Conservation (phyloP, 2,329 filamentous ascomycete genomes). For the Pseudogymnoascus sp. region DNA sequence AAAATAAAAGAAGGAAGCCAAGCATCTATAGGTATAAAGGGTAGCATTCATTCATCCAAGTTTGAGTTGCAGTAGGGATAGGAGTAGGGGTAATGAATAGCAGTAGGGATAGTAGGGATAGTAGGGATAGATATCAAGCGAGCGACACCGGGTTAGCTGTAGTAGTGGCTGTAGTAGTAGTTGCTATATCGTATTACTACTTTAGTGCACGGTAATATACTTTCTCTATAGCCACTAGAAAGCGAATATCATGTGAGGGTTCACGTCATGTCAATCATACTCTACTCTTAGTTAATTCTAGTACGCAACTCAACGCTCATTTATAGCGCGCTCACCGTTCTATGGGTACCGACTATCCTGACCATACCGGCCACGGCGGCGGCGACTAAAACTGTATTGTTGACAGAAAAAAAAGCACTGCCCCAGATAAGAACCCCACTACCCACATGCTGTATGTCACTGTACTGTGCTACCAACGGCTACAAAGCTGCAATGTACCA, state of each 20-base stretch:
- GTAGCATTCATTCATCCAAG: neutral
- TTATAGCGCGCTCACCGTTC: neutral
- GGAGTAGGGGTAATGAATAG: neutral
- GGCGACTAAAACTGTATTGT: neutral
- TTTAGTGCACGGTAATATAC: neutral
- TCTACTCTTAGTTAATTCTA: neutral
- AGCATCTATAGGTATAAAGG: neutral
- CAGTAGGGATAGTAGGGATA: neutral
- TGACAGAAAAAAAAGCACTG: conserved; percentile 5
- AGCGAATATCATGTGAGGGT: neutral
- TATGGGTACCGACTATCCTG: neutral
- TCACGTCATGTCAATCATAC: conserved; percentile 3
- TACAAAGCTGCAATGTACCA: neutral
- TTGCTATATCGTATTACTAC: too few relatives aligned
- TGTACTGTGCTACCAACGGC: neutral
- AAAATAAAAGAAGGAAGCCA: neutral
- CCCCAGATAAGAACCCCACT: conserved; percentile 3
- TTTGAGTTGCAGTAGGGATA: neutral
- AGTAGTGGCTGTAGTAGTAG: too few relatives aligned
- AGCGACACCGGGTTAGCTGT: neutral
- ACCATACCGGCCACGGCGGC: neutral
- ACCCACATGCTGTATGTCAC: conserved; percentile 1
- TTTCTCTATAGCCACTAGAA: neutral
- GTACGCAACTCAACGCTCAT: neutral
- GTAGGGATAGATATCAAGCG: neutral